Evolutionary conservation across 805 yeast species (phyloP).

Genomic region (Nakazawaea pomicola): DNA sequence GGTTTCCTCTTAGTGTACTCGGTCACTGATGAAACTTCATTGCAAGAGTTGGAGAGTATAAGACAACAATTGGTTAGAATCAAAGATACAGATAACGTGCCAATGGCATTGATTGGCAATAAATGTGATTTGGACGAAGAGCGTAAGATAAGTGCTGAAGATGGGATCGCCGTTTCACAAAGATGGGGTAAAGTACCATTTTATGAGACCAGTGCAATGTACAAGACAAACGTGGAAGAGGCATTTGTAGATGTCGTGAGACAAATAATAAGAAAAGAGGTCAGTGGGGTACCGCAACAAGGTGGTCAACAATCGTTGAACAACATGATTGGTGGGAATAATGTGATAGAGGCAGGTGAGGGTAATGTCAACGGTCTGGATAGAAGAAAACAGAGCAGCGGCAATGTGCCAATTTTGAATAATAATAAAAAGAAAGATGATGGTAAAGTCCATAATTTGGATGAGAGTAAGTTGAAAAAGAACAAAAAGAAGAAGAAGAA

Average conservation of each 20-base stretch:
- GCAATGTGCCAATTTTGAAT: background rate
- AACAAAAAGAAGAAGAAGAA: conserved; percentile 9
- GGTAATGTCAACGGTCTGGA: background rate
- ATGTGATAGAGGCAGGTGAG: background rate
- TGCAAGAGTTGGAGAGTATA: conserved; percentile 71
- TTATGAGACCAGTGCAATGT: conserved; percentile 91
- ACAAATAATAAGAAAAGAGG: conserved; percentile 78
- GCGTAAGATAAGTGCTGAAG: conserved; percentile 71
- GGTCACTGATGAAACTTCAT: conserved; percentile 57
- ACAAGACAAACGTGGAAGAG: conserved; percentile 83
- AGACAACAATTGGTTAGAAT: conserved; percentile 81
- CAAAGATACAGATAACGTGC: conserved; percentile 71
- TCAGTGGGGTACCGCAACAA: conserved; percentile 1
- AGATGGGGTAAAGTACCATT: conserved; percentile 89
- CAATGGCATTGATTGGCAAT: conserved; percentile 88
- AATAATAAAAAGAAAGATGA: background rate
- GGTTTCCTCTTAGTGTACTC: conserved; percentile 60
- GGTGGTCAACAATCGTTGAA: background rate
- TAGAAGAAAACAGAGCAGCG: background rate
- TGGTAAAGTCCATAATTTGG: background rate
- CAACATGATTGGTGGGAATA: too few relatives aligned
- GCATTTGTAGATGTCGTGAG: conserved; percentile 86
- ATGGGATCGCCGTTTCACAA: conserved; percentile 78
- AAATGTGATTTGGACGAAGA: conserved; percentile 80
- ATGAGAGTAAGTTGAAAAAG: background rate